Base-by-base conservation (phyloP, 129 eudicot species). In the Artemisia tridentata region DNA sequence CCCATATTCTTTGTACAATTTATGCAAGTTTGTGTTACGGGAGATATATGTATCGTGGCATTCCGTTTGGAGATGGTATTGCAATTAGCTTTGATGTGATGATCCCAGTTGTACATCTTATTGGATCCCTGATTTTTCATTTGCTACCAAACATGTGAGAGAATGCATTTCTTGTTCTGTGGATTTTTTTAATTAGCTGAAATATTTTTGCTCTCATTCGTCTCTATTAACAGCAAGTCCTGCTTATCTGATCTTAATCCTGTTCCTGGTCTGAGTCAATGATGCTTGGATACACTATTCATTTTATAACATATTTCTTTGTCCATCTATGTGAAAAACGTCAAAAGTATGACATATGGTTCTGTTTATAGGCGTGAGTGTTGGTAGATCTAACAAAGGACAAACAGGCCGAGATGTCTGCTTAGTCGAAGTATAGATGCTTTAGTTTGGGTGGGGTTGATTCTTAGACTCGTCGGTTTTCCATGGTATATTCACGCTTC, bases 1-100 rank as follows among this genome's bases (percentile, higher is more conserved):
- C 19, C 11, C 50, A 47, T 27, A 75, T 75, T 75, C 80, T 75
- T 77, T 77, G 76, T 77, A 63, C 70, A 77, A 77, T 77, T 67
- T 61, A 61, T 20, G 38, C 9, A 31, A 17, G 50, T 62, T 63
- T 17, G 17, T 62, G 62, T 63, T 58, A 57, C 46, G 14, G 47
- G 55, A 57, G 17, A 72, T 59, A 17, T 69, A 41, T 76, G 76
- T 63, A 61, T 68, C 14, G n/a, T 63, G 52, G 50, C 56, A 11
- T 54, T 54, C 41, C 57, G 11, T 34, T 67, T 41, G 25, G 38
- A 46, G 21, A 56, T 51, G 57, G 46, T 61, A 61, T 29, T 61
- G 46, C 66, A 61, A 15, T 29, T 68, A 45, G 55, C n/a, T 51
- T 51, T 73, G 64, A 64, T 75, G 64, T 65, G 68, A 68, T 68